These are phyloP conservation scores for Claviceps sorghi DNA, from an alignment of 2,329 filamentous ascomycete species.

Conservation along the genomic window DNA sequence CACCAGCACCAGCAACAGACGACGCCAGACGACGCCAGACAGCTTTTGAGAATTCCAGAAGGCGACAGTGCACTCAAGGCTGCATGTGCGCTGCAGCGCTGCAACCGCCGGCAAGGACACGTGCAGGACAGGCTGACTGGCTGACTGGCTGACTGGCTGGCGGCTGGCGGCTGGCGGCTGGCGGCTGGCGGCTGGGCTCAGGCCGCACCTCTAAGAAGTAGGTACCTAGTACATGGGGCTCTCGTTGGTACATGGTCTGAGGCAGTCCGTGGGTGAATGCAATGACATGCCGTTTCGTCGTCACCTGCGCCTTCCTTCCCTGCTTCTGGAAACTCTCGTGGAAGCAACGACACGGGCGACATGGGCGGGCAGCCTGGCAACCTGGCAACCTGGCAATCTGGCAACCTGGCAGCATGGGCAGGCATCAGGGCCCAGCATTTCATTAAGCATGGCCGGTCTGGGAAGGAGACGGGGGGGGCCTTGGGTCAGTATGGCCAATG, in stretches of 20 bases:
- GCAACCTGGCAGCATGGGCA: not conserved
- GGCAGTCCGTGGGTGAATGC: not conserved
- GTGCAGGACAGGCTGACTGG: not conserved
- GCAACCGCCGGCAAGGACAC: not conserved
- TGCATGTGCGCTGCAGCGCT: conserved; percentile 1
- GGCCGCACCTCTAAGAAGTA: too few species aligned
- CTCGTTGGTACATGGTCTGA: too few species aligned
- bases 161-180: too few species aligned
- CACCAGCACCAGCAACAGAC: too few species aligned
- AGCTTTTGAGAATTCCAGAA: conserved; percentile 2
- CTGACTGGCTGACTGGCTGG: too few species aligned
- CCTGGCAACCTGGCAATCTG: too few species aligned
- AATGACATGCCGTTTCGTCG: not conserved
- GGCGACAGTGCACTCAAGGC: conserved; percentile 1
- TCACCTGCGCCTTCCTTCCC: not conserved
- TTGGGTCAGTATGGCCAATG: not conserved
- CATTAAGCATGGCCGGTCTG: not conserved
- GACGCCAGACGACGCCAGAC: too few species aligned
- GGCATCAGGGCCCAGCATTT: not conserved
- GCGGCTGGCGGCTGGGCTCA: not conserved
- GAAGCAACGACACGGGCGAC: not conserved
- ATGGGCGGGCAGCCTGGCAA: not conserved
- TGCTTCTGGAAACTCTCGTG: not conserved
- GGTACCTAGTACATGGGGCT: too few species aligned
- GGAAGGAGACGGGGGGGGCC: not conserved